These are phyloP conservation scores for Cladosporium phlei DNA, from an alignment of 2,329 filamentous ascomycete species.

Conservation along the genomic window DNA sequence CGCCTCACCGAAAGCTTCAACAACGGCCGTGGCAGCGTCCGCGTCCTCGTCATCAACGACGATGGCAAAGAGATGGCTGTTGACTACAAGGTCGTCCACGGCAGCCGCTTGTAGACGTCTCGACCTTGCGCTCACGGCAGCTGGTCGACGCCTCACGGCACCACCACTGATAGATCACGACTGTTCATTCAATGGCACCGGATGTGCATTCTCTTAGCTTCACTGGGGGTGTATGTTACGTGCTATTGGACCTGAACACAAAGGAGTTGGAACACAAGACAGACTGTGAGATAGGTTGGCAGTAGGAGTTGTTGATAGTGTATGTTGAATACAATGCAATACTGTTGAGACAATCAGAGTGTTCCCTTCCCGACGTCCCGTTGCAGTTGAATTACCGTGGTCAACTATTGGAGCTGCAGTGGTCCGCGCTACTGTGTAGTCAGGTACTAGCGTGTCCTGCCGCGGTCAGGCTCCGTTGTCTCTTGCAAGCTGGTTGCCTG, in stretches of 20 bases:
- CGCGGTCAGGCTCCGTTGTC: no score
- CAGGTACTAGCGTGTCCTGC: no score
- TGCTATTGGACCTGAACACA: not conserved
- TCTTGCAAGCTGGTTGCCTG: no score
- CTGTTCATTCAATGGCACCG: constrained; percentile 1
- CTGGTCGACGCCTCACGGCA: not conserved
- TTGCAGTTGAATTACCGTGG: no score
- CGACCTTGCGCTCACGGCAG: not conserved
- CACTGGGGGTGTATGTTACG: not conserved
- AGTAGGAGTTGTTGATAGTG: constrained; percentile 8
- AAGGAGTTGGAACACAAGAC: not conserved
- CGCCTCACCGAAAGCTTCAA: constrained; percentile 81
- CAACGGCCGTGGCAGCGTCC: constrained; percentile 86
- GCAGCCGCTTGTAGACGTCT: constrained; percentile 54
- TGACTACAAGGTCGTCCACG: constrained; percentile 98
- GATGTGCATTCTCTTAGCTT: not conserved
- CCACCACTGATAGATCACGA: constrained; percentile 10
- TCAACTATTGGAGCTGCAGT: no score
- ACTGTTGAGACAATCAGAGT: constrained; percentile 1
- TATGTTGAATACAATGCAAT: constrained; percentile 4
- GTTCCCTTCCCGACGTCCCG: no score
- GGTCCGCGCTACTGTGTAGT: no score
- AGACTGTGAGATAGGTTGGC: constrained; percentile 11
- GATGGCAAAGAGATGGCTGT: constrained; percentile 89
- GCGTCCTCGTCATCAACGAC: constrained; percentile 93